Evolutionary conservation across 305 asterid species (phyloP), one percentile per base, ranked within the genome.

Genomic region (Petunia hybrid): DNA sequence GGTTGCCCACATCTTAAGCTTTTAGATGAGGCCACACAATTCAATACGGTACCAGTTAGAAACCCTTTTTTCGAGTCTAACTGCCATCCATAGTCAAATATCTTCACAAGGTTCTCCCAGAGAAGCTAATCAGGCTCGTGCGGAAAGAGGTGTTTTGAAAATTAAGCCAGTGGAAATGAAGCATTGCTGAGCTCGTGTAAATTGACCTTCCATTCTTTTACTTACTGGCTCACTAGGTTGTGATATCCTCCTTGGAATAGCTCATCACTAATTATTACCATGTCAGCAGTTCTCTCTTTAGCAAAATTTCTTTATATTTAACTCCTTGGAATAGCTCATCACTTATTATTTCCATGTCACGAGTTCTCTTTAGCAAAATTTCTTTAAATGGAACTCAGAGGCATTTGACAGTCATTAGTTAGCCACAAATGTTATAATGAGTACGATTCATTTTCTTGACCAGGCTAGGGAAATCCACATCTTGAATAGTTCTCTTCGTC

Each of bases 391-490:
- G 35, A 67, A 67, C 40, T n/a, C n/a, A 16, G 43, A n/a, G 14
- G n/a, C 75, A 42, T 67, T 41, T n/a, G 31, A 22, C 31, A 22
- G 31, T 22, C 31, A 22, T 22, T 22, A 22, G 31, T 22, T 16
- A 68, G 39, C 56, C 40, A 4, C 76, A n/a, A 56, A 4, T 68
- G 76, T 16, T 42, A 16, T 41, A 41, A 67, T 43, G 8, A 8
- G 1, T 16, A 42, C 4, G 40, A 43, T 56, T 68, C 7, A 68
- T 68, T 68, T 68, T 2, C 57, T 68, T 68, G 76, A 43, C 76
- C 56, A 68, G 76, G 51, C 40, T 41, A 42, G n/a, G 57, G 57
- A 4, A 68, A 68, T 68, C 43, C 76, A 68, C 40, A 16, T 43
- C 57, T 68, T 10, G 57, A 8, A n/a, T 43, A 8, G 43, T n/a